A percentile compares a stretch with the other conserved stretches of the same genome.
Conservation (phyloP, 768 basidiomycete species). For the Suillus occidentalis region DNA sequence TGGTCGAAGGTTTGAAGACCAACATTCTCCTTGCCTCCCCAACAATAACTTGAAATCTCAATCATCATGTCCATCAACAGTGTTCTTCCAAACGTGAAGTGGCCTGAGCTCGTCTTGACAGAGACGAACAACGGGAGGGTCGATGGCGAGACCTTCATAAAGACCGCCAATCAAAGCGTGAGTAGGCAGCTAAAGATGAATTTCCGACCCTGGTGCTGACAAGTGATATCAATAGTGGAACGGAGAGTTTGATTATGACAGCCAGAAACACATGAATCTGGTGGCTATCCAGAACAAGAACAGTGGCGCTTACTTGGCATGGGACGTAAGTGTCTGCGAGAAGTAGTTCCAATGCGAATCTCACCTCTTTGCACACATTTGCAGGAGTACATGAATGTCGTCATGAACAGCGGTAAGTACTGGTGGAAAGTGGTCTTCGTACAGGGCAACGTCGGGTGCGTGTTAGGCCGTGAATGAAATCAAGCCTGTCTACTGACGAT, state of each 20-base stretch:
- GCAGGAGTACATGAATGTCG: fast-evolving
- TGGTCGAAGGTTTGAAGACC: background rate
- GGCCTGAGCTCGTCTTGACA: background rate
- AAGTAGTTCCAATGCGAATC: background rate
- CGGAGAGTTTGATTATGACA: background rate
- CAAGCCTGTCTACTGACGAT: background rate
- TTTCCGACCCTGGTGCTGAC: background rate
- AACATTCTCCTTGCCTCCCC: background rate
- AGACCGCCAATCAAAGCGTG: background rate
- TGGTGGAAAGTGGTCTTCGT: background rate
- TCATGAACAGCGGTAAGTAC: background rate
- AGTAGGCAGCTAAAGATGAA: background rate
- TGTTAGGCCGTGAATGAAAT: background rate
- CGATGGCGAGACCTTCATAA: background rate
- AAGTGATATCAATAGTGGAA: background rate
- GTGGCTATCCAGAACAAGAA: background rate
- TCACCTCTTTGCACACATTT: background rate
- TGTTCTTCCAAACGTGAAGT: background rate
- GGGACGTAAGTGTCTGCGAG: background rate
- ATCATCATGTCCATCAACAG: background rate
- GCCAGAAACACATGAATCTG: too few relatives aligned
- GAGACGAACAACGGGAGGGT: background rate
- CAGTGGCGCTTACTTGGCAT: background rate
- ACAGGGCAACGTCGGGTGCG: background rate
- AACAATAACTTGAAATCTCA: background rate